Conservation (phyloP, 1,284 basidiomycete species). For the Earliella scabrosa region DNA sequence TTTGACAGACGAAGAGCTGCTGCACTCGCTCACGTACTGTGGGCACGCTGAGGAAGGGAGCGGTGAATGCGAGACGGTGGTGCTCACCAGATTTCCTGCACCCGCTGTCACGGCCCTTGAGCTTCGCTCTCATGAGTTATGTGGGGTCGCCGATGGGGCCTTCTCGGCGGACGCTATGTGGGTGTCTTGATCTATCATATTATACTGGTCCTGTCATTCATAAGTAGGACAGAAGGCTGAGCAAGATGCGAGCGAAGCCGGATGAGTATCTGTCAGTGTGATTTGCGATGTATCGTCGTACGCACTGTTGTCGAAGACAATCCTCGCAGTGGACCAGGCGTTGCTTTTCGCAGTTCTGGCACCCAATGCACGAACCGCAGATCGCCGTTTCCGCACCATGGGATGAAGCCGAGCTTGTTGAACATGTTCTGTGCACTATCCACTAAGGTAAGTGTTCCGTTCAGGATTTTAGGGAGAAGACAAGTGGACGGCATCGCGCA, state of each 20-base stretch:
- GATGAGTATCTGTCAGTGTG: no score
- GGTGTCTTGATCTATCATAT: slow-evolving; percentile 62
- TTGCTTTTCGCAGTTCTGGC: slow-evolving; percentile 68
- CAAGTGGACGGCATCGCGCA: no score
- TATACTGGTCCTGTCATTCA: slow-evolving; percentile 60
- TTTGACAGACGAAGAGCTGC: slow-evolving; percentile 59
- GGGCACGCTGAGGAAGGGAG: no score
- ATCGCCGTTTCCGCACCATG: neutral
- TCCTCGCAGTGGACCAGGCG: slow-evolving; percentile 66
- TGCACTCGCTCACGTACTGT: no score
- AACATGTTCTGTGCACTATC: no score
- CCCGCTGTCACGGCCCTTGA: slow-evolving; percentile 53
- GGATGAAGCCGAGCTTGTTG: no score
- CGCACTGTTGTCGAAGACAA: slow-evolving; percentile 62
- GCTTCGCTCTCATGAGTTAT: slow-evolving; percentile 51
- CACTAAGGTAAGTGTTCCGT: no score
- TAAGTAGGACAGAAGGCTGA: slow-evolving; percentile 70
- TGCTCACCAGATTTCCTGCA: slow-evolving; percentile 63
- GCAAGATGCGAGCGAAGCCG: no score
- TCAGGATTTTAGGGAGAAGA: no score
- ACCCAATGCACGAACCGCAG: slow-evolving; percentile 52
- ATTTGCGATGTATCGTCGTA: no score
- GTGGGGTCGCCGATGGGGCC: slow-evolving; percentile 50
- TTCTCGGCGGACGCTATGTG: slow-evolving; percentile 59
- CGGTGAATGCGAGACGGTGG: slow-evolving; percentile 51